A percentile compares a stretch with the other conserved stretches of the same genome.
These are phyloP conservation scores for Quercus cerris DNA, from an alignment of 306 rosid species.

Conservation along the genomic window DNA sequence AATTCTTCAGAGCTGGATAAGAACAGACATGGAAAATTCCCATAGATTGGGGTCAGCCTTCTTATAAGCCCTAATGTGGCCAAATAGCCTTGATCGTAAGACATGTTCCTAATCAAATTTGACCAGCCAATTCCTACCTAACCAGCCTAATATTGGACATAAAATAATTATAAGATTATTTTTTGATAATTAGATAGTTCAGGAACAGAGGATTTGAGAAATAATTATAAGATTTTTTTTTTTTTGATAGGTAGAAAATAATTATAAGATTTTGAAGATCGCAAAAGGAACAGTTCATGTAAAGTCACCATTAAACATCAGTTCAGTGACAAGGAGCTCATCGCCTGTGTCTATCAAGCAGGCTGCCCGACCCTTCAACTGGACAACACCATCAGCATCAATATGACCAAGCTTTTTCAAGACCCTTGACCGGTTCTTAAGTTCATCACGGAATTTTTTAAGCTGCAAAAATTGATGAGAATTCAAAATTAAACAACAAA, in stretches of 20 bases:
- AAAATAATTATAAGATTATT: conserved; percentile 1
- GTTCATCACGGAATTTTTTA: conserved; percentile 91
- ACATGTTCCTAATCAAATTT: not conserved
- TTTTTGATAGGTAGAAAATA: not conserved
- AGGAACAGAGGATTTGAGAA: too few relatives aligned
- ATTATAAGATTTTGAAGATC: conserved; percentile 4
- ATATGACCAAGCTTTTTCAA: conserved; percentile 97
- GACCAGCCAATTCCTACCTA: not conserved
- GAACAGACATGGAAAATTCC: not conserved
- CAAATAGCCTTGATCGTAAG: not conserved
- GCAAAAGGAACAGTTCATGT: conserved; percentile 6
- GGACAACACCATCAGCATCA: conserved; percentile 88
- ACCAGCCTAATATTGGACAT: not conserved
- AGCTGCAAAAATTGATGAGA: conserved; percentile 45
- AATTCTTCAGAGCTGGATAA: not conserved
- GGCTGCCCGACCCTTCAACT: conserved; percentile 97
- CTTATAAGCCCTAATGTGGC: not conserved
- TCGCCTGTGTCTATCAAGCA: conserved; percentile 99
- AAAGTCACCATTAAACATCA: conserved; percentile 89
- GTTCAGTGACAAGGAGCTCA: conserved; percentile 94
- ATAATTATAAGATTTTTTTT: too few relatives aligned
- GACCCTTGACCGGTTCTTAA: conserved; percentile 87
- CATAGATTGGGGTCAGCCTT: not conserved
- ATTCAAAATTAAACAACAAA: not conserved
- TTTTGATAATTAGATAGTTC: too few relatives aligned